Base-by-base conservation (phyloP, 1,284 basidiomycete genomes). In the Malassezia cuniculi region DNA sequence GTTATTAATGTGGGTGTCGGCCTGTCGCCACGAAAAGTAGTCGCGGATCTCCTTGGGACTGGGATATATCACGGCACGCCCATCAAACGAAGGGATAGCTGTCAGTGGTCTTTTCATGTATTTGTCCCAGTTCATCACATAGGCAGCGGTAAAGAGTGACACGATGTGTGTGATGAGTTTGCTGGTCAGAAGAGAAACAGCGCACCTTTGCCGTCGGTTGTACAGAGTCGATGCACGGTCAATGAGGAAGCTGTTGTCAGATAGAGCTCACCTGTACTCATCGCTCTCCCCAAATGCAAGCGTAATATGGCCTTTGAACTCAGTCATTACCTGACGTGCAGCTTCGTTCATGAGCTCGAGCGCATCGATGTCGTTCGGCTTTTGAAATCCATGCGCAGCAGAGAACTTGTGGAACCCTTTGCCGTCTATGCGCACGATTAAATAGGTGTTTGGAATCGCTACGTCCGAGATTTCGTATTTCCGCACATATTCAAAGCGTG, bases 1-100 rank as follows among this genome's bases (percentile, higher is more conserved):
- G 63, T 95, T 97, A 68, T 97, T 97, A 68, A 97, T 84, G 66
- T 97, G 93, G 0, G 93, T 90, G 68, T 95, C 90, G 0, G 81
- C 83, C 65, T 94, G 90, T 50, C 90, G 72, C 89, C 90, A 97
- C 0, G 82, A 71, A 67, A 95, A 93, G 65, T 97, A 97, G 65
- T 97, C 90, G 6, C 79, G 75, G 3, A 93, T 73, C 48, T 83
- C 78, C 41, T 73, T 73, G 24, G 72, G 72, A 1, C 71, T 72
- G 0, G 90, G 86, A 68, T 95, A 95, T 17, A 85, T 66, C 0
- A 94, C 77, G 36, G 93, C 44, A 4, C 56, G 75, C 0, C 85
- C 86, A 66, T 95, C 90, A 60, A 97, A 97, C 0, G 81, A 82
- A 0, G 90, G 90, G 0, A 86, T 80, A 50, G 85, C 83, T 35